Evolutionary conservation across 306 rosid genomes (phyloP).

Genomic region (Rosa rugosa): DNA sequence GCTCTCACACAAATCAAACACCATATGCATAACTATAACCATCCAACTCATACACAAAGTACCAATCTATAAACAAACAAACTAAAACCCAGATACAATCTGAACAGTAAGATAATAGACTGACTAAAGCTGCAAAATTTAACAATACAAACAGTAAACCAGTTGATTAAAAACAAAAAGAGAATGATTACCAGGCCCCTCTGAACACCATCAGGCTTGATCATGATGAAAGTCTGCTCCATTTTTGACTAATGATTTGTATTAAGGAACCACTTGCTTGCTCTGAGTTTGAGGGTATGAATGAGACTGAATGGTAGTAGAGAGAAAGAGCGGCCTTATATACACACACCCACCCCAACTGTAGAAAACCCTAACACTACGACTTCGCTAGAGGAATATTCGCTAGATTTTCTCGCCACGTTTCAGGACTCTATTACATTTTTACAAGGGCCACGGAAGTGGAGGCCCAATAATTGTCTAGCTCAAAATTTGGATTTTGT

Average conservation of each 20-base stretch:
- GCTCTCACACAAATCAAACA: constrained; percentile 8
- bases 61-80: background rate
- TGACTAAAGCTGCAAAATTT: background rate
- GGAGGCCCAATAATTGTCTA: background rate
- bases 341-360: background rate
- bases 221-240: constrained; percentile 90
- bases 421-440: background rate
- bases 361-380: constrained; percentile 31
- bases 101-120: background rate
- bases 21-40: background rate
- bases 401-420: constrained; percentile 7
- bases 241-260: constrained; percentile 24
- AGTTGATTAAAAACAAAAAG: background rate
- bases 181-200: constrained; percentile 67
- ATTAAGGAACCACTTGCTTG: background rate
- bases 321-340: constrained; percentile 5
- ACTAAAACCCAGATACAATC: constrained; percentile 19
- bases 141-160: background rate
- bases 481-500: background rate
- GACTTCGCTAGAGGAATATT: constrained; percentile 25
- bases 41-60: background rate
- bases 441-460: background rate
- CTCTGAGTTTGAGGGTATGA: background rate
- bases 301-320: background rate
- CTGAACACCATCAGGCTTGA: constrained; percentile 92